Base-by-base conservation (phyloP, 805 yeast genomes). In the Lipomyces yamadae region DNA sequence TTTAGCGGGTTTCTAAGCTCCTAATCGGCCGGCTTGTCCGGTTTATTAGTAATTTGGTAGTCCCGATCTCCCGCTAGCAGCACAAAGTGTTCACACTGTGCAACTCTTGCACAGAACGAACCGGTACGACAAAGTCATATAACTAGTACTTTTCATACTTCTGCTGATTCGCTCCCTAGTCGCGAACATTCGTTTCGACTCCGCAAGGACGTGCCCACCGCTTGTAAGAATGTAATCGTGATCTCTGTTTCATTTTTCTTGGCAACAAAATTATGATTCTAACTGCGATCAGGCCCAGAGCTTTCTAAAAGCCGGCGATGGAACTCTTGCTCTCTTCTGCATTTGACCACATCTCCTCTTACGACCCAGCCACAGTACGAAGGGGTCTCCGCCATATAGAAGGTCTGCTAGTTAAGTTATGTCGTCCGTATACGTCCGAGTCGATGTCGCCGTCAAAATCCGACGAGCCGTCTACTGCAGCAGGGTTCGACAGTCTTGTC, bases 341-440 rank as follows among this genome's bases (percentile, higher is more conserved):
- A 7, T 70, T 70, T 54, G 73, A 70, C 55, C 60, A 54, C 34
- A 61, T 70, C 10, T 53, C 64, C 4, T 70, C 73, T 13, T 70
- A 70, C 34, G 73, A 70, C 54, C 73, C 73, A 1, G 50, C 67
- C 13, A 32, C 63, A 4, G 58, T 70, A 30, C 67, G 73, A 8
- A 67, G 66, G 6, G 73, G 73, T 6, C 66, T 70, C 30, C 65
- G 72, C 3, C 73, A 70, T 34, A 59, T 70, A 18, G 73, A 70
- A 53, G 65, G 72, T 11, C 60, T 70, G 29, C 61, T 70, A 4
- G 73, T 66, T 2, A 69, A 70, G 18, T 35, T 70, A 6, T 70
- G 73, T 53, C 42, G 64, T 4, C 61, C 70, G 50, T 30, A 45
- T 56, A 8, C 58, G 35, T 18, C 65, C 30, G 42, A 24, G 24